Percentiles rank a stretch among this genome's conserved stretches.
Conservation (phyloP, 2,329 filamentous ascomycete genomes). For the Macrophomina phaseolina region DNA sequence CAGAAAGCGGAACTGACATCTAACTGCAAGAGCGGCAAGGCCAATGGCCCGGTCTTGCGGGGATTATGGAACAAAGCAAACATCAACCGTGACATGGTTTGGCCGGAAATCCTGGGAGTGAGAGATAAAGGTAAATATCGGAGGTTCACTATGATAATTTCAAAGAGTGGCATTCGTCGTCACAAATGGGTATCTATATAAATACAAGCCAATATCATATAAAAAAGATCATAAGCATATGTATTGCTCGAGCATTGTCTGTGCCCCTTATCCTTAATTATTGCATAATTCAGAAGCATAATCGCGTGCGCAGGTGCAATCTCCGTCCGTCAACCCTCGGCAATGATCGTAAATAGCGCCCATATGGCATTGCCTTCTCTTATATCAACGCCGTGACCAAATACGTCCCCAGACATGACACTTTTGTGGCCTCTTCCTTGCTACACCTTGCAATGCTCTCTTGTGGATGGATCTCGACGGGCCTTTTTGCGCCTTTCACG, state of each 20-base stretch:
- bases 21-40: too few species aligned
- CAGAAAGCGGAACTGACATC: too few species aligned
- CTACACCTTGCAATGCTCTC: neutral
- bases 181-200: constrained; percentile 23
- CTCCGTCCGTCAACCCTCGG: neutral
- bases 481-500: neutral
- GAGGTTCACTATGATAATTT: neutral
- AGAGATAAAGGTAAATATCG: neutral
- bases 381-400: constrained; percentile 16
- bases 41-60: too few species aligned
- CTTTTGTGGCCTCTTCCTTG: constrained; percentile 1
- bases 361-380: neutral
- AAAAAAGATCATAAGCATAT: neutral
- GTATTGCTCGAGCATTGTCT: neutral
- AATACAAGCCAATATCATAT: neutral
- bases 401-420: constrained; percentile 9
- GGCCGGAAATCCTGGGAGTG: too few species aligned
- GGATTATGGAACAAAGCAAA: too few species aligned
- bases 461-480: neutral
- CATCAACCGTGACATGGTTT: too few species aligned
- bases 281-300: constrained; percentile 18
- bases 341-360: constrained; percentile 4
- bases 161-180: constrained; percentile 15
- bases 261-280: constrained; percentile 15
- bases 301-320: neutral